Conservation (phyloP, 345 rosid species). For the Carallia brachiata region DNA sequence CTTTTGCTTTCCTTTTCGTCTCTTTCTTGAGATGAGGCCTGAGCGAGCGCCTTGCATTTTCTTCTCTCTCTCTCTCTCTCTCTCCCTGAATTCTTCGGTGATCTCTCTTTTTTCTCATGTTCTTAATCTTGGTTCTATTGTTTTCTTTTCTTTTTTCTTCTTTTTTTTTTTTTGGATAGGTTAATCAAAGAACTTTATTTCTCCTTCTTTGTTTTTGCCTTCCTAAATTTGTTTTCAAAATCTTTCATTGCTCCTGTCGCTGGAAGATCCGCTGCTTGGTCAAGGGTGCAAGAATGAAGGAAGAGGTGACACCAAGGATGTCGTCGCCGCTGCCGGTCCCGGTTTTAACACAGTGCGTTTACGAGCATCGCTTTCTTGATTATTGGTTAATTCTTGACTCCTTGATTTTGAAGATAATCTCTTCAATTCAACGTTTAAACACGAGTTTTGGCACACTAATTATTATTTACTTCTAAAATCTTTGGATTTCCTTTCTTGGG, state of each 20-base stretch:
- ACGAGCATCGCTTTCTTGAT: not conserved
- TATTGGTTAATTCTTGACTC: not conserved
- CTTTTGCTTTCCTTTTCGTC: too few relatives aligned
- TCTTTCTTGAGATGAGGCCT: too few relatives aligned
- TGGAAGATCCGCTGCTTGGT: constrained; percentile 21
- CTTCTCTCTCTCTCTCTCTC: too few relatives aligned
- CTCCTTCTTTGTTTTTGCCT: not conserved
- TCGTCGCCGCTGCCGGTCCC: constrained; percentile 71
- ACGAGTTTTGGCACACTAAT: too few relatives aligned
- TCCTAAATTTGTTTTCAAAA: not conserved
- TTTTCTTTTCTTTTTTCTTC: not conserved
- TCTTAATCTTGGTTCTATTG: not conserved
- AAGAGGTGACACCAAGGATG: constrained; percentile 55
- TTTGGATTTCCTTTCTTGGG: too few relatives aligned
- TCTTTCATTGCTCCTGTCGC: not conserved
- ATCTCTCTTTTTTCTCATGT: too few relatives aligned
- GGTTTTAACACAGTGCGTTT: constrained; percentile 82
- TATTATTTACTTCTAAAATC: too few relatives aligned
- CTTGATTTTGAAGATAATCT: not conserved
- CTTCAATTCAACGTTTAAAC: too few relatives aligned
- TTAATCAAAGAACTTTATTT: too few relatives aligned
- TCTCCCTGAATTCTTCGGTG: not conserved
- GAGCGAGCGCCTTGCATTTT: too few relatives aligned
- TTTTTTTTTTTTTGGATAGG: too few relatives aligned
- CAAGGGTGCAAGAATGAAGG: constrained; percentile 54